Base-by-base conservation (phyloP, 495 filamentous ascomycete species). In the Penicillium cinerascens region DNA sequence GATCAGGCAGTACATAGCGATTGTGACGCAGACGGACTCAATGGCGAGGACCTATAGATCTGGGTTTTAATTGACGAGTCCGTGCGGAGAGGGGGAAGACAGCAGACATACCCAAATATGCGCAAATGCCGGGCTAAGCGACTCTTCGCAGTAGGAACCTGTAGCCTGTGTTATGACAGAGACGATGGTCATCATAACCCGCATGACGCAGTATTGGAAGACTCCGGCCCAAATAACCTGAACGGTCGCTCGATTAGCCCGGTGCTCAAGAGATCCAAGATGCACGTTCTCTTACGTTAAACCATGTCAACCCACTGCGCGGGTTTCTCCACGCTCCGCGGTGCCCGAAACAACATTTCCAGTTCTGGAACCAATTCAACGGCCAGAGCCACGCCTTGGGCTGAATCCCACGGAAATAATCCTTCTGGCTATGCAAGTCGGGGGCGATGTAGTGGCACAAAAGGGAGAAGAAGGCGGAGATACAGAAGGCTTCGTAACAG, bases 1-100 rank as follows among this genome's bases (percentile, higher is more conserved):
- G 55, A 97, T 88, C 47, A 97, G 61, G 63, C 86, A 91, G 74
- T 89, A 95, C 89, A 97, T 96, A 42, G 92, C 92, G 47, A 96
- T 82, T 8, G 86, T 78, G 22, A 96, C 91, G 8, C 87, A 82
- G 35, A 80, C 58, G 56, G 79, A 83, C 60, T 95, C 85, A 52
- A 93, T 81, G 21, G 78, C 75, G 62, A 88, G 67, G 9, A 85
- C 78, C 85, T 89, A 58, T 39, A 43, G 16, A 18, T 18, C 29
- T 4, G 7, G 6, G 4, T 33, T 8, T 33, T 13, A 33, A 33
- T 15, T 13, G 29, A 33, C 10, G 3, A 13, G 29, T 10, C 11
- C 6, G 1, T 10, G 21, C 3, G 3, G 25, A 5, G 1, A 18
- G 77, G 54, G 59, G 82, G 71, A 26, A 80, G 74, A 75, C 27